Percentiles rank a stretch among this genome's conserved stretches.
These are phyloP conservation scores for Phanerochaete carnosa DNA, from an alignment of 768 basidiomycete species.

Conservation along the genomic window DNA sequence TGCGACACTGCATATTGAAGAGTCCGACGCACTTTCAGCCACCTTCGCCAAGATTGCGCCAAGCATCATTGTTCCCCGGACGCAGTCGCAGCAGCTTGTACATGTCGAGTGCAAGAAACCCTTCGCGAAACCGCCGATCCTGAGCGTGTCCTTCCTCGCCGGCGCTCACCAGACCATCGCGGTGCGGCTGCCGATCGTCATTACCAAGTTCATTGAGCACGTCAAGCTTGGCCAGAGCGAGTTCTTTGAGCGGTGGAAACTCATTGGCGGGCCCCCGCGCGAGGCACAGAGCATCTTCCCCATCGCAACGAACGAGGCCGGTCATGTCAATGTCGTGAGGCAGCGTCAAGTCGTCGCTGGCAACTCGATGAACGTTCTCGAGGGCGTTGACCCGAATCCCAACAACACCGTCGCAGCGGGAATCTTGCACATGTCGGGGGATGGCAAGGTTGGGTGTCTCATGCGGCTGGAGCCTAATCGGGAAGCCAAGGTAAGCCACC, in stretches of 20 bases:
- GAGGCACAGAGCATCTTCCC: slow-evolving; percentile 90
- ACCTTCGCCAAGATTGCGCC: slow-evolving; percentile 91
- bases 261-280: slow-evolving; percentile 93
- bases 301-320: slow-evolving; percentile 59
- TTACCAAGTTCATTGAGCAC: slow-evolving; percentile 92
- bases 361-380: slow-evolving; percentile 69
- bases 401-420: slow-evolving; percentile 92
- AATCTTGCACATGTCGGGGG: slow-evolving; percentile 87
- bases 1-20: slow-evolving; percentile 68
- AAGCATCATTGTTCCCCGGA: slow-evolving; percentile 72
- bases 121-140: slow-evolving; percentile 73
- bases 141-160: slow-evolving; percentile 88
- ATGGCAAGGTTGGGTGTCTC: slow-evolving; percentile 95
- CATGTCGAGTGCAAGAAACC: slow-evolving; percentile 93
- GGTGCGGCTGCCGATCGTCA: slow-evolving; percentile 78
- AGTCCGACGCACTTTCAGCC: slow-evolving; percentile 73
- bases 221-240: slow-evolving; percentile 79
- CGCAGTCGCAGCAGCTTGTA: slow-evolving; percentile 89
- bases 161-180: slow-evolving; percentile 87
- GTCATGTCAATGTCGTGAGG: slow-evolving; percentile 71
- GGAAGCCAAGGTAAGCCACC: slow-evolving; percentile 78
- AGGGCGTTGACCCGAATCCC: slow-evolving; percentile 91
- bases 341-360: slow-evolving; percentile 78
- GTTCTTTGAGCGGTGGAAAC: slow-evolving; percentile 98
- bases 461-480: slow-evolving; percentile 91